Conservation (phyloP, 306 rosid species). For the Corylus heterophylla region DNA sequence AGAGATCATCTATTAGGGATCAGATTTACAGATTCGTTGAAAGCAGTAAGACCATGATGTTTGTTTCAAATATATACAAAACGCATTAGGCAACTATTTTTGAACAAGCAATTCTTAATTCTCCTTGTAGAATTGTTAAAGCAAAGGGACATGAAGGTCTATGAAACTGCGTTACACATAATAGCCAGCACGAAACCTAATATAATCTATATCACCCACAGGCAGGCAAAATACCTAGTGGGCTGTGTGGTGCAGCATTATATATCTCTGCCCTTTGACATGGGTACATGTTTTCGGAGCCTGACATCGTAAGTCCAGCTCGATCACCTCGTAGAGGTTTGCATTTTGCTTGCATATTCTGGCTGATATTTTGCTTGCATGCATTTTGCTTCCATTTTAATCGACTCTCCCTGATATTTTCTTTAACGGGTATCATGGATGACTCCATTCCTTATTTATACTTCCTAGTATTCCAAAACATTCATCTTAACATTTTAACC, state of each 20-base stretch:
- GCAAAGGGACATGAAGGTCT: conserved; percentile 49
- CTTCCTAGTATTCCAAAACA: too few species aligned
- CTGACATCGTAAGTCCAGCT: conserved; percentile 72
- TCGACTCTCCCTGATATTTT: too few species aligned
- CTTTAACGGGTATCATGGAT: too few species aligned
- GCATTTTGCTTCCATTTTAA: too few species aligned
- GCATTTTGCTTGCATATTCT: conserved; percentile 12
- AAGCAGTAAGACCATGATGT: background rate
- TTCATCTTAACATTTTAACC: too few species aligned
- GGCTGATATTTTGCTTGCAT: background rate
- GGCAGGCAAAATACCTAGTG: conserved; percentile 94
- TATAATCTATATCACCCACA: conserved; percentile 27
- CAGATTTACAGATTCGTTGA: background rate
- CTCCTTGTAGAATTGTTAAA: conserved; percentile 39
- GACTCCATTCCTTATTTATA: too few species aligned
- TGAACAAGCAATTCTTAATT: conserved; percentile 14
- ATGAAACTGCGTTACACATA: conserved; percentile 66
- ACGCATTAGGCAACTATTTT: background rate
- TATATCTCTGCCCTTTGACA: conserved; percentile 79
- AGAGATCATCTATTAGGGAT: background rate
- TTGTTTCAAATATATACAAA: background rate
- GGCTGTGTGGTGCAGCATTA: conserved; percentile 86
- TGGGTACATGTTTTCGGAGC: conserved; percentile 63
- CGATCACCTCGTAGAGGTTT: background rate
- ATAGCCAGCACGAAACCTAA: conserved; percentile 46